Base-by-base conservation (phyloP, 176 grass and related monocot genomes). In the Aegilops sharonensis region DNA sequence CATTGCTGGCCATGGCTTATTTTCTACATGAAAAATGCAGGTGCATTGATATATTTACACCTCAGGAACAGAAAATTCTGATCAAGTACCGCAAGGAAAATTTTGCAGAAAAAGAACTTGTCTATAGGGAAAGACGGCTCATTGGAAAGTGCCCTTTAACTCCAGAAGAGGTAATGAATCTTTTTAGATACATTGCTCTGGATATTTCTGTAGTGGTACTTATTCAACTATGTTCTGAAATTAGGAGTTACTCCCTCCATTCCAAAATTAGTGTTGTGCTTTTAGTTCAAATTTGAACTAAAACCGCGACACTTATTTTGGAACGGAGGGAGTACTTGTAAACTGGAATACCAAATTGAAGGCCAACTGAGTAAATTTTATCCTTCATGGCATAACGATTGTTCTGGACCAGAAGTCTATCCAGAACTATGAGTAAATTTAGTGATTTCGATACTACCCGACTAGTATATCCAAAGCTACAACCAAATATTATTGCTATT, bases 111-210 rank as follows among this genome's bases (percentile, higher is more conserved):
- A 98, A 98, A 78, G 30, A 75, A 62, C 91, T 98, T 88, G 60
- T 95, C 74, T 90, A 92, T 54, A 91, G 69, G 70, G 88, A 95
- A 78, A 93, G 89, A 86, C 90, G 88, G 78, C 78, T 93, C 20
- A 91, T 91, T 45, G 95, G 95, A 37, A 98, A 98, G 81, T 98
- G 95, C 72, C 95, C 95, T 80, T 98, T 98, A 78, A 98, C 93
- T 87, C 95, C 95, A 78, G 93, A 98, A 89, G 93, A 98, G 95
- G 95, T 95, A 91, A 45, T 20, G 23, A 29, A 54, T 45, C 47
- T 54, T 27, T 31, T 15, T 54, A 52, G 45, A 54, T 76, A 76
- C 14, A 18, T 76, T 76, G 40, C 48, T 76, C 24, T 76, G 24
- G 24, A 76, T 76, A 76, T 29, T 48, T 75, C 42, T 75, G 42